Evolutionary conservation across 495 filamentous ascomycete genomes (phyloP).

Genomic region (Penicillium pulvis): DNA sequence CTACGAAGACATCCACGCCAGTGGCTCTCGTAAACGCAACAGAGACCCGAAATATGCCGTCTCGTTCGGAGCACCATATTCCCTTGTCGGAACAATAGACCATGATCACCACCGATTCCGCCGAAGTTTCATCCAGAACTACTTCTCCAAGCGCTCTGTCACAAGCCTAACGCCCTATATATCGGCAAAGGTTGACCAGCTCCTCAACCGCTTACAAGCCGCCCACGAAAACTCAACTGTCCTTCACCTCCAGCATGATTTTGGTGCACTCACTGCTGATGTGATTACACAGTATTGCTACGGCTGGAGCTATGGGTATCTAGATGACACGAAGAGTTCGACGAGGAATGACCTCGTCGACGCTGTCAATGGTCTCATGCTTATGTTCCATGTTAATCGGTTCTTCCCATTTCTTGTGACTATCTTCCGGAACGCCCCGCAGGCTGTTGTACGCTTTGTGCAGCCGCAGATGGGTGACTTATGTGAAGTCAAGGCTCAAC

Average conservation of each 20-base stretch:
- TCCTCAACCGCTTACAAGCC: conserved; percentile 11
- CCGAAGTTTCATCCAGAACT: conserved; percentile 7
- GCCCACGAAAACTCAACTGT: conserved; percentile 14
- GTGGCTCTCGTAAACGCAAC: conserved; percentile 2
- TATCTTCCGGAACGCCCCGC: conserved; percentile 20
- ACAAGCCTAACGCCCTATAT: background rate
- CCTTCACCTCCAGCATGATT: conserved; percentile 38
- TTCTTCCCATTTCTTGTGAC: conserved; percentile 12
- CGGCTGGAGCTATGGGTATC: conserved; percentile 22
- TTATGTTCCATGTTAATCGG: conserved; percentile 5
- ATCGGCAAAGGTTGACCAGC: background rate
- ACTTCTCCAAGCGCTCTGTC: conserved; percentile 10
- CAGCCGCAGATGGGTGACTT: conserved; percentile 28
- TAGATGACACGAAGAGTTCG: conserved; percentile 14
- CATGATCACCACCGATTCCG: conserved; percentile 9
- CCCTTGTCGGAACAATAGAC: conserved; percentile 4
- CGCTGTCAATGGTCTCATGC: conserved; percentile 9
- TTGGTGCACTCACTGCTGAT: conserved; percentile 45
- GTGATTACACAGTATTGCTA: conserved; percentile 49
- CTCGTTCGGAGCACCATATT: conserved; percentile 4
- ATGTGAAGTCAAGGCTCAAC: conserved; percentile 21
- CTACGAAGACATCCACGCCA: conserved; percentile 8
- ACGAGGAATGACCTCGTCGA: conserved; percentile 10
- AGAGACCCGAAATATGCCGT: conserved; percentile 5
- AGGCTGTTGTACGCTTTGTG: conserved; percentile 18